Conservation (phyloP, 441 rosid genomes). For the Oxalis stricta region DNA sequence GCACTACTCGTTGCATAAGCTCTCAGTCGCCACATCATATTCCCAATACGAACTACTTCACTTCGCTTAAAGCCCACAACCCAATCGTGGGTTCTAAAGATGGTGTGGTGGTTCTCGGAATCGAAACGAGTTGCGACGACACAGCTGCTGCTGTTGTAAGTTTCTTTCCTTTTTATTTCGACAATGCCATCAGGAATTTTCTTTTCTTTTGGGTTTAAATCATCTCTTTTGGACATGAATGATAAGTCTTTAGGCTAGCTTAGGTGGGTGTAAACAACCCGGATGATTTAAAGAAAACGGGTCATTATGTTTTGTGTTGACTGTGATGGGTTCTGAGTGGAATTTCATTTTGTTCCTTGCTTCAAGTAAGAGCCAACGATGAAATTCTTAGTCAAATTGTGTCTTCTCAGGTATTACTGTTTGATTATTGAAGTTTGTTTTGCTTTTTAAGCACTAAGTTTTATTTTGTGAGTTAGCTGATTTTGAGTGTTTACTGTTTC, state of each 20-base stretch:
- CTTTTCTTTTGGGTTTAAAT: too few relatives aligned
- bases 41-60: too few relatives aligned
- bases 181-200: not conserved
- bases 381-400: conserved; percentile 84
- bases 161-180: not conserved
- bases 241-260: too few relatives aligned
- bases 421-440: not conserved
- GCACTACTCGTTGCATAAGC: conserved; percentile 4
- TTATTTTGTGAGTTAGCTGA: too few relatives aligned
- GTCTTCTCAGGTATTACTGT: conserved; percentile 68
- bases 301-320: not conserved
- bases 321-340: conserved; percentile 3
- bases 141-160: conserved; percentile 91
- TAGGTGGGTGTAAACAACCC: too few relatives aligned
- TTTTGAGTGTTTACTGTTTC: conserved; percentile 10
- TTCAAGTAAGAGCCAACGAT: conserved; percentile 67
- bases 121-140: conserved; percentile 95
- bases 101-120: conserved; percentile 72
- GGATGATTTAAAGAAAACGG: too few relatives aligned
- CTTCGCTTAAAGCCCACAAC: too few relatives aligned
- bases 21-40: conserved; percentile 6
- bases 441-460: not conserved
- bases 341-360: not conserved
- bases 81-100: conserved; percentile 11
- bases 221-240: too few relatives aligned